phyloP scores from a whole-genome alignment of 495 filamentous ascomycete genomes.

The Talaromyces liani region DNA sequence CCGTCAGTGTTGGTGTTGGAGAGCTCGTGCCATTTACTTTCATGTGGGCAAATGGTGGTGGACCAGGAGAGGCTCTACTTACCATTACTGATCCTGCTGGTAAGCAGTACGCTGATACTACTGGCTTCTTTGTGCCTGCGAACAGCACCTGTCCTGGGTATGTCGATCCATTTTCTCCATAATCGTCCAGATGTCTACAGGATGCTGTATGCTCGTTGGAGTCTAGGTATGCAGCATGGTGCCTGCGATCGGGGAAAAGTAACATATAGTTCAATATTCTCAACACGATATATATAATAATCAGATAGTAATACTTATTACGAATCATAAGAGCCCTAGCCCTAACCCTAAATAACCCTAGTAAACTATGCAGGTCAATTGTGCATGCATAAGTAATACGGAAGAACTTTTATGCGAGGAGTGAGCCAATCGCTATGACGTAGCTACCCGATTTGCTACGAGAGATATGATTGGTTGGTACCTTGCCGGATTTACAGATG shows the following conservation, averaged over 20 bases:
- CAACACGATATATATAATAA: too few relatives aligned
- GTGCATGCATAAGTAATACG: background rate
- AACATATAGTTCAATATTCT: background rate
- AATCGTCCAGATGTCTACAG: background rate
- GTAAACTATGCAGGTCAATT: background rate
- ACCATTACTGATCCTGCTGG: slow-evolving; percentile 4
- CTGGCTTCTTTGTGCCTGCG: slow-evolving; percentile 8
- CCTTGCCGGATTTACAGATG: slow-evolving; percentile 1
- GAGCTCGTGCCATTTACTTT: slow-evolving; percentile 4
- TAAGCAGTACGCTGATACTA: background rate
- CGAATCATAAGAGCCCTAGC: background rate
- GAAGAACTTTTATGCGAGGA: background rate
- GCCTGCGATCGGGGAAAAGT: background rate
- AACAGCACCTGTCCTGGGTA: slow-evolving; percentile 8
- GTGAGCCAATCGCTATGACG: background rate
- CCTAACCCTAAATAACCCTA: background rate
- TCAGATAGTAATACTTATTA: background rate
- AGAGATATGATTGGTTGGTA: background rate
- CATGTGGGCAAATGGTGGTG: slow-evolving; percentile 7
- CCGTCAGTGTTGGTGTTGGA: background rate
- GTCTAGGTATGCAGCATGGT: background rate
- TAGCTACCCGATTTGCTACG: background rate
- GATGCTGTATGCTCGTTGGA: background rate
- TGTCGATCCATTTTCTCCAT: slow-evolving; percentile 6
- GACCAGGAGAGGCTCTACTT: slow-evolving; percentile 1